A percentile compares a stretch with the other conserved stretches of the same genome.
Conservation (phyloP, 768 basidiomycete species). For the Lepiota subincarnata region DNA sequence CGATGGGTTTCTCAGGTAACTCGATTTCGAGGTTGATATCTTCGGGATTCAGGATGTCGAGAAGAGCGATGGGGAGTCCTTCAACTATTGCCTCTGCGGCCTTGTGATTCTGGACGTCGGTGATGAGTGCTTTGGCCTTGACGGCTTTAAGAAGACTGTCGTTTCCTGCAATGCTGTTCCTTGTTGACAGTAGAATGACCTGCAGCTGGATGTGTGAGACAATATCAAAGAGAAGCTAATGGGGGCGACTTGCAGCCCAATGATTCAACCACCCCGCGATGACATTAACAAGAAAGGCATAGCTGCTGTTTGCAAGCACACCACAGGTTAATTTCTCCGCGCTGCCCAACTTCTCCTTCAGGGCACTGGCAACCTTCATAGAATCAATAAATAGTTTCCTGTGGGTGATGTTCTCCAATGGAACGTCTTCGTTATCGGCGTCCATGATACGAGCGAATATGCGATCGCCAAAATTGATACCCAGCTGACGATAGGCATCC, state of each 20-base stretch:
- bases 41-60: not conserved
- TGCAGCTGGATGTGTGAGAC: no score
- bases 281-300: conserved; percentile 4
- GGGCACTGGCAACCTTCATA: no score
- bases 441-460: no score
- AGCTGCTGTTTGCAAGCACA: conserved; percentile 10
- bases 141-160: conserved; percentile 6
- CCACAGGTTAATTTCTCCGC: not conserved
- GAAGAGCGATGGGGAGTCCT: not conserved
- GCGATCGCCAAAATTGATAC: no score
- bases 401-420: no score
- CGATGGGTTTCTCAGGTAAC: not conserved
- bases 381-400: no score
- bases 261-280: conserved; percentile 10
- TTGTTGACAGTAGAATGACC: conserved; percentile 5
- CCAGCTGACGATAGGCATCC: no score
- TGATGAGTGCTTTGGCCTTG: conserved; percentile 1
- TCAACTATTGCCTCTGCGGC: not conserved
- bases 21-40: not conserved
- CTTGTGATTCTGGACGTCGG: not conserved
- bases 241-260: conserved; percentile 11
- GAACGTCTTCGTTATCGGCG: no score
- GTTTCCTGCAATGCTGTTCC: conserved; percentile 9
- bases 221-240: no score
- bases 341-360: no score